A percentile compares a stretch with the other conserved stretches of the same genome.
phyloP scores from a whole-genome alignment of 176 grass and related monocot species.

The Paspalum notatum region DNA sequence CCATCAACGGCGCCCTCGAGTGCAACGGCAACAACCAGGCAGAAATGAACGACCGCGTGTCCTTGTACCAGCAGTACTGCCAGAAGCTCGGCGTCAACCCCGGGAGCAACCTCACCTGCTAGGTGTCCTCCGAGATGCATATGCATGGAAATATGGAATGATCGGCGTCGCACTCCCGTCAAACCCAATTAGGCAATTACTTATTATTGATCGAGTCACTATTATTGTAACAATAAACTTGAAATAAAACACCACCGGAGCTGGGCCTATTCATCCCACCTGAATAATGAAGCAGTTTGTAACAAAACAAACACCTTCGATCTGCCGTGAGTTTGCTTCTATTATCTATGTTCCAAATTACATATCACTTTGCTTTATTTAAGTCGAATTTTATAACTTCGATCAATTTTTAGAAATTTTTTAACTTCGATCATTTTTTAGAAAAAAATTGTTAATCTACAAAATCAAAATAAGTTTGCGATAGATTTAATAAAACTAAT shows the following conservation, averaged over 20 bases:
- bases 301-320: too few relatives aligned
- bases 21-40: conserved; percentile 56
- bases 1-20: conserved; percentile 57
- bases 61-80: conserved; percentile 64
- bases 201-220: too few relatives aligned
- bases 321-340: too few relatives aligned
- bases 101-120: conserved; percentile 63
- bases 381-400: too few relatives aligned
- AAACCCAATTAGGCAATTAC: too few relatives aligned
- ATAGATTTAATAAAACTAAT: too few relatives aligned
- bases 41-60: conserved; percentile 30
- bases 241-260: background rate
- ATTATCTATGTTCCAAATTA: too few relatives aligned
- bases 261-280: background rate
- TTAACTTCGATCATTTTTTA: too few relatives aligned
- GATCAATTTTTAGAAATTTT: too few relatives aligned
- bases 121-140: background rate
- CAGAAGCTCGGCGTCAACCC: conserved; percentile 68
- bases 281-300: background rate
- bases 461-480: too few relatives aligned
- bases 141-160: background rate
- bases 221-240: background rate
- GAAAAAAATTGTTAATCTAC: too few relatives aligned
- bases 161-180: background rate
- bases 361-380: too few relatives aligned